A percentile compares a stretch with the other conserved stretches of the same genome.
phyloP scores from a whole-genome alignment of 805 yeast species.

The Wickerhamiella bombiphila region DNA sequence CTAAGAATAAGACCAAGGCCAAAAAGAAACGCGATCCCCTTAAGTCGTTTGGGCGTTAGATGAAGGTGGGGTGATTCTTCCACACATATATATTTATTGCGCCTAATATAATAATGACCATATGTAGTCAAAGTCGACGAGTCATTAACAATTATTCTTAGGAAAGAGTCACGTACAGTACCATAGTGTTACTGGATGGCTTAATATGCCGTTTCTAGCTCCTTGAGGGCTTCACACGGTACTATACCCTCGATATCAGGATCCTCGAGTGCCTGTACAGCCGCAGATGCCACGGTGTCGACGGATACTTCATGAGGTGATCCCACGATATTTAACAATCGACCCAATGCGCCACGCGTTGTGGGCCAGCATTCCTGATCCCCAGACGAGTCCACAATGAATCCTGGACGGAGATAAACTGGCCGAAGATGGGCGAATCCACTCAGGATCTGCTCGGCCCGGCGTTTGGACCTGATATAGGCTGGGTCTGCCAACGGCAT shows the following conservation, averaged over 20 bases:
- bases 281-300: conserved; percentile 48
- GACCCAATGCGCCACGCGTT: conserved; percentile 30
- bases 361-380: conserved; percentile 12
- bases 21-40: conserved; percentile 15
- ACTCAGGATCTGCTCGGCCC: conserved; percentile 46
- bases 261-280: conserved; percentile 41
- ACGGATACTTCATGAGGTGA: conserved; percentile 32
- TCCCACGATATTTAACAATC: conserved; percentile 31
- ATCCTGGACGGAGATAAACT: conserved; percentile 64
- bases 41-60: conserved; percentile 11
- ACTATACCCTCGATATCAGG: conserved; percentile 42
- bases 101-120: too few species aligned
- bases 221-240: conserved; percentile 31
- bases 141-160: too few species aligned
- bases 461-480: conserved; percentile 61
- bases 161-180: too few species aligned
- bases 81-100: background rate
- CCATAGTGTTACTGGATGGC: too few species aligned
- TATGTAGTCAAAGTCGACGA: too few species aligned
- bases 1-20: conserved; percentile 1
- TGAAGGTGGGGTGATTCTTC: too few species aligned
- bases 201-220: conserved; percentile 6
- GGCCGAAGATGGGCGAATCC: conserved; percentile 36
- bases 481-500: conserved; percentile 55
- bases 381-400: conserved; percentile 38